Evolutionary conservation across 768 basidiomycete species (phyloP).

Genomic region (Serpula lacrymans): DNA sequence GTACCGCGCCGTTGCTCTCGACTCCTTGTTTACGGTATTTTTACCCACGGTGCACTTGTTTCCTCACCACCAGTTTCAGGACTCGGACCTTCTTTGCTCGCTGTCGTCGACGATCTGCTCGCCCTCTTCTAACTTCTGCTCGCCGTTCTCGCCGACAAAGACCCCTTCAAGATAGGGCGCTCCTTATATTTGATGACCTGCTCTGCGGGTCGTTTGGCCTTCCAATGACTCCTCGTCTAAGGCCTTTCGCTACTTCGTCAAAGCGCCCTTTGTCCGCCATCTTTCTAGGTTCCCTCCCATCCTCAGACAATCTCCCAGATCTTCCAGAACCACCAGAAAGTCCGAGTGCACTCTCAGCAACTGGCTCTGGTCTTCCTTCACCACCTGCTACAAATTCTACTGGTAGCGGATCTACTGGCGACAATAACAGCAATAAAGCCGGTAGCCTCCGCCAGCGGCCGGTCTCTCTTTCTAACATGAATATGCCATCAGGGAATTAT

Average conservation of each 20-base stretch:
- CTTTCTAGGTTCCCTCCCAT: conserved; percentile 46
- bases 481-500: conserved; percentile 40
- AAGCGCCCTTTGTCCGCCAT: conserved; percentile 61
- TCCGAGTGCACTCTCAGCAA: conserved; percentile 47
- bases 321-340: conserved; percentile 68
- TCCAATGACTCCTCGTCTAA: conserved; percentile 51
- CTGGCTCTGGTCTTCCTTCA: conserved; percentile 69
- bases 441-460: conserved; percentile 38
- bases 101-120: conserved; percentile 12
- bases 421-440: conserved; percentile 42
- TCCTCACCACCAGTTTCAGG: no score
- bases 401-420: conserved; percentile 73
- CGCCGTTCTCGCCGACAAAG: conserved; percentile 22
- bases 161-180: conserved; percentile 9
- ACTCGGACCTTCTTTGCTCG: conserved; percentile 5
- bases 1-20: no score
- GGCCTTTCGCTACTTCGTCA: conserved; percentile 33
- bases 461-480: conserved; percentile 24
- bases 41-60: no score
- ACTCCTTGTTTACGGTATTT: no score
- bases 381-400: conserved; percentile 86
- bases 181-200: conserved; percentile 24
- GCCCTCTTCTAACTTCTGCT: conserved; percentile 18
- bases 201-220: conserved; percentile 18
- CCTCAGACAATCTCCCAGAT: conserved; percentile 53